Evolutionary conservation across 2,329 filamentous ascomycete genomes (phyloP), one percentile per base, ranked within the genome.

Genomic region (Saccharata proteae): DNA sequence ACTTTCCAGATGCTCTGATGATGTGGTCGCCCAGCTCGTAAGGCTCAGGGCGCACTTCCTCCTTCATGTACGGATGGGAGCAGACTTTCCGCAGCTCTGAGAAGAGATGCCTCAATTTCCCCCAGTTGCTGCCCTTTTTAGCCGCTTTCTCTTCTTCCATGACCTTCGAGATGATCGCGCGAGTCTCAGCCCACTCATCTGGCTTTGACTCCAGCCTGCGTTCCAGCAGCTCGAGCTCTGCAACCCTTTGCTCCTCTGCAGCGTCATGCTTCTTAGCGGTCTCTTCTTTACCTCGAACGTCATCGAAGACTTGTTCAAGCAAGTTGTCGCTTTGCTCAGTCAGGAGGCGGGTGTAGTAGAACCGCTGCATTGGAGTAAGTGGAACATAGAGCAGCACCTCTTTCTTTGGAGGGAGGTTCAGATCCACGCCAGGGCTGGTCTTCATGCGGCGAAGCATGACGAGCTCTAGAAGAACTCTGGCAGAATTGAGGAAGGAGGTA

Each of bases 101-200:
- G 4, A 73, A 46, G 2, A 70, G 52, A 34, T 71, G 71, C 60
- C 67, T 65, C 16, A 69, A 44, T 39, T 61, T 64, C 24, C 56
- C 54, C 63, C 64, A 69, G 3, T 58, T 54, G 4, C 48, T 52
- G 32, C 49, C 55, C 3, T 41, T 25, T 5, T 36, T 41, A 13
- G 42, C 42, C 13, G 45, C 43, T 6, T 49, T 43, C 16, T 54
- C 54, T 8, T 57, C 50, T 7, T 49, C 40, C 2, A 81, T 34
- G 80, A 94, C 61, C 88, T 93, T 57, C 82, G 86, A 69, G 85
- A 96, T 66, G 90, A 96, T 76, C 86, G 80, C 55, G 86, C 86
- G 62, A 79, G 88, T 61, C 93, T 92, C 37, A 8, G 59, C 57
- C 66, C 66, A 71, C 6, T 57, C 49, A 41, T 52, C 51, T 30